A percentile compares a stretch with the other conserved stretches of the same genome.
Conservation (phyloP, 495 filamentous ascomycete genomes). For the Aspergillus indologenus region DNA sequence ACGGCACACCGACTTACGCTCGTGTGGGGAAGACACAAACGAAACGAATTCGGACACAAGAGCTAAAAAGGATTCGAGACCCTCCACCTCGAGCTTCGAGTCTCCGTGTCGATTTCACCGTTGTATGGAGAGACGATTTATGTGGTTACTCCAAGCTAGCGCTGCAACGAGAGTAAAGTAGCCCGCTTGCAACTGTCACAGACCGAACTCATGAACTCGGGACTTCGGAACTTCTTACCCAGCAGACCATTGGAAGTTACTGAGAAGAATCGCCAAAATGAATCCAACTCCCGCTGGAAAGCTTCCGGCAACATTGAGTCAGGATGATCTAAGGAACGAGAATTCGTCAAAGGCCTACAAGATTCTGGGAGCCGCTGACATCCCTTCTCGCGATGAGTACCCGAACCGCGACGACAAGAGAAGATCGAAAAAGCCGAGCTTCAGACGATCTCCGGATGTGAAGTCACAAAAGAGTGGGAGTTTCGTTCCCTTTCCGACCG, state of each 20-base stretch:
- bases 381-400: slow-evolving; percentile 26
- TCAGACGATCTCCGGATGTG: slow-evolving; percentile 30
- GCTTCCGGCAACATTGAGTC: slow-evolving; percentile 17
- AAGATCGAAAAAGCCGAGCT: slow-evolving; percentile 27
- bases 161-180: neutral
- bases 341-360: slow-evolving; percentile 37
- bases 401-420: slow-evolving; percentile 21
- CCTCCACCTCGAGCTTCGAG: neutral
- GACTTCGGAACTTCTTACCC: neutral
- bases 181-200: neutral
- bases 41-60: neutral
- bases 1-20: slow-evolving; percentile 5
- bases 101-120: neutral
- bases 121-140: neutral
- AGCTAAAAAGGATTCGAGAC: slow-evolving; percentile 2
- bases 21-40: slow-evolving; percentile 8
- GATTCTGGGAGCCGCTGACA: slow-evolving; percentile 35
- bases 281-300: slow-evolving; percentile 16
- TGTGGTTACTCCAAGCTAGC: neutral
- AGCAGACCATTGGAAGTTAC: slow-evolving; percentile 23
- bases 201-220: neutral
- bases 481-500: slow-evolving; percentile 28
- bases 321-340: slow-evolving; percentile 19
- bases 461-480: slow-evolving; percentile 21
- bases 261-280: slow-evolving; percentile 29